Percentiles rank a stretch among this genome's conserved stretches.
phyloP scores from a whole-genome alignment of 768 basidiomycete species.

The Leccinum ochraceum region DNA sequence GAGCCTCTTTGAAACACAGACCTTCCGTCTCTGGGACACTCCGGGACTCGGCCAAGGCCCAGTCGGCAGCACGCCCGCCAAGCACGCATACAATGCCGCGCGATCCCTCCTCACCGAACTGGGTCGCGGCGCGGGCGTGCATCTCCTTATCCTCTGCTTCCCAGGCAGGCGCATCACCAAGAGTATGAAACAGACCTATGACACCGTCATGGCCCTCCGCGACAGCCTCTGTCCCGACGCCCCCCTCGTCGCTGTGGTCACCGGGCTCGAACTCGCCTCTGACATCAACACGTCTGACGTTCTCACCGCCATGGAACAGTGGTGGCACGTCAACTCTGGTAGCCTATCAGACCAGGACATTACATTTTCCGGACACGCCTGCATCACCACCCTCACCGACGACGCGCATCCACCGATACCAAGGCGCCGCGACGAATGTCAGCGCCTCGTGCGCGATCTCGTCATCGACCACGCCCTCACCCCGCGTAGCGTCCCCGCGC shows the following conservation, averaged over 20 bases:
- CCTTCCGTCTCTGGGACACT: constrained; percentile 29
- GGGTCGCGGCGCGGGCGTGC: constrained; percentile 14
- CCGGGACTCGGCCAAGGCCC: constrained; percentile 22
- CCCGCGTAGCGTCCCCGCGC: constrained; percentile 17
- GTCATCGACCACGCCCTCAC: constrained; percentile 25
- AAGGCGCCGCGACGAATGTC: constrained; percentile 26
- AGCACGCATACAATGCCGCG: constrained; percentile 19
- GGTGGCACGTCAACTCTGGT: constrained; percentile 22
- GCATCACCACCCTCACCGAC: constrained; percentile 25
- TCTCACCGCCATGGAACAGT: constrained; percentile 23
- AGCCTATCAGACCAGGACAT: constrained; percentile 12
- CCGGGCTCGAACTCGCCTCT: constrained; percentile 20
- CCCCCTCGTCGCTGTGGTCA: constrained; percentile 22
- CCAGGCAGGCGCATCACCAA: constrained; percentile 22
- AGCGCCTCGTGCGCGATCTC: constrained; percentile 26
- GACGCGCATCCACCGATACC: constrained; percentile 16
- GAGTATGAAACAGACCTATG: constrained; percentile 23
- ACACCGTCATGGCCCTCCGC: constrained; percentile 18
- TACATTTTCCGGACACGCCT: constrained; percentile 22
- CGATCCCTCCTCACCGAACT: constrained; percentile 27
- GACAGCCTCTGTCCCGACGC: constrained; percentile 18
- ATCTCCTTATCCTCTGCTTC: constrained; percentile 24
- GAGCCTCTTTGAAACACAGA: constrained; percentile 21
- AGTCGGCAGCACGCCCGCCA: constrained; percentile 8
- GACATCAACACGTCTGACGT: background rate